Evolutionary conservation across 2,329 filamentous ascomycete genomes (phyloP).

Genomic region (Monosporascus sp.): DNA sequence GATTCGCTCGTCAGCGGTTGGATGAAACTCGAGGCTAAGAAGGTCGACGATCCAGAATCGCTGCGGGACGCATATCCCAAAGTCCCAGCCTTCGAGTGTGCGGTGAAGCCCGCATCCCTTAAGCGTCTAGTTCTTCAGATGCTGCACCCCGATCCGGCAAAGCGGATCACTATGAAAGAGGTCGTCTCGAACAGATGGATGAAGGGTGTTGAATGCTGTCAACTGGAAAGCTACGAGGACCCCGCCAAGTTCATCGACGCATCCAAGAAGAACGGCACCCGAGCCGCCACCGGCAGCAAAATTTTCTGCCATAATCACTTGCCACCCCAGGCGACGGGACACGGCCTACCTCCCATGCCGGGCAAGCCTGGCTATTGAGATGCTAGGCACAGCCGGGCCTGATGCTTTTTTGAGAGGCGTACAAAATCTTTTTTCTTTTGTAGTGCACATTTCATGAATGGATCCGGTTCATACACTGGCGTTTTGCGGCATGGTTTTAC

Average conservation of each 20-base stretch:
- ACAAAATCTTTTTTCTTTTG: not conserved
- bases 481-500: not conserved
- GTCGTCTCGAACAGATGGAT: constrained; percentile 68
- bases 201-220: constrained; percentile 72
- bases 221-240: constrained; percentile 63
- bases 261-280: constrained; percentile 46
- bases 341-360: constrained; percentile 50
- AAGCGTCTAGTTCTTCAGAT: constrained; percentile 71
- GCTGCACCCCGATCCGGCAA: constrained; percentile 71
- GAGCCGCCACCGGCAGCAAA: constrained; percentile 37
- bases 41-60: constrained; percentile 29
- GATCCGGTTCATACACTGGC: not conserved
- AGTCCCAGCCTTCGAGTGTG: constrained; percentile 58
- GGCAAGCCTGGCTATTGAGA: constrained; percentile 49
- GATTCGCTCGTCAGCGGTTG: constrained; percentile 61
- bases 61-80: constrained; percentile 59
- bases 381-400: not conserved
- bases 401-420: not conserved
- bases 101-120: constrained; percentile 61
- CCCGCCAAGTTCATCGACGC: constrained; percentile 56
- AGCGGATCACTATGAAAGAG: constrained; percentile 64
- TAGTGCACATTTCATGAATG: not conserved
- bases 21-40: constrained; percentile 59
- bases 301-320: constrained; percentile 57
- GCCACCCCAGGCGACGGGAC: constrained; percentile 39